phyloP scores from a whole-genome alignment of 2,329 filamentous ascomycete species.

The Diatrype stigma region DNA sequence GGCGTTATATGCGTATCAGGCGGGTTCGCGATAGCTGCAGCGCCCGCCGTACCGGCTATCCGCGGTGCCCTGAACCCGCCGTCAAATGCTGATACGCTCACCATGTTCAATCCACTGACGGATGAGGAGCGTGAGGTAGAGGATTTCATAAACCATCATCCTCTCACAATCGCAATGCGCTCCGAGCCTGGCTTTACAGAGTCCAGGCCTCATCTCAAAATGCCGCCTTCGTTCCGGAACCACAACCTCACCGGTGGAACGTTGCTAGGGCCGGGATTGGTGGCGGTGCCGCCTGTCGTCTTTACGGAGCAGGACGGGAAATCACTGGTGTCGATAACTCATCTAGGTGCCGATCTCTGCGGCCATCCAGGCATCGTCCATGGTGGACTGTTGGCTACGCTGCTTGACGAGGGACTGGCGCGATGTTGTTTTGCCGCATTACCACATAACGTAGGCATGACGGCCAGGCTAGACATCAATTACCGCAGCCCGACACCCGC shows the following conservation, averaged over 20 bases:
- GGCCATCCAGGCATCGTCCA: constrained; percentile 90
- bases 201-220: constrained; percentile 81
- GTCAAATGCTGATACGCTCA: constrained; percentile 70
- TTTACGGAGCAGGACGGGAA: constrained; percentile 71
- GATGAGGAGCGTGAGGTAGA: constrained; percentile 60
- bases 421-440: constrained; percentile 84
- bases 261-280: constrained; percentile 67
- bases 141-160: constrained; percentile 68
- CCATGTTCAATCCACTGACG: constrained; percentile 57
- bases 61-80: constrained; percentile 45
- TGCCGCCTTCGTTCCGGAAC: constrained; percentile 63
- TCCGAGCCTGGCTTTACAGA: constrained; percentile 64
- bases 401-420: constrained; percentile 86
- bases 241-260: constrained; percentile 82
- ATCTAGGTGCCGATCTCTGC: constrained; percentile 75
- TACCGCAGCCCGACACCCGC: constrained; percentile 80
- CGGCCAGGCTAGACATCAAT: constrained; percentile 77
- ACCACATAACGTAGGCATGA: constrained; percentile 81
- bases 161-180: constrained; percentile 67
- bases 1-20: constrained; percentile 42
- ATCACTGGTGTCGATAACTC: constrained; percentile 67
- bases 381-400: constrained; percentile 84
- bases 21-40: constrained; percentile 55
- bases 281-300: constrained; percentile 75
- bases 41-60: constrained; percentile 46